Conservation (phyloP, 768 basidiomycete genomes). For the Kwoniella pini region DNA sequence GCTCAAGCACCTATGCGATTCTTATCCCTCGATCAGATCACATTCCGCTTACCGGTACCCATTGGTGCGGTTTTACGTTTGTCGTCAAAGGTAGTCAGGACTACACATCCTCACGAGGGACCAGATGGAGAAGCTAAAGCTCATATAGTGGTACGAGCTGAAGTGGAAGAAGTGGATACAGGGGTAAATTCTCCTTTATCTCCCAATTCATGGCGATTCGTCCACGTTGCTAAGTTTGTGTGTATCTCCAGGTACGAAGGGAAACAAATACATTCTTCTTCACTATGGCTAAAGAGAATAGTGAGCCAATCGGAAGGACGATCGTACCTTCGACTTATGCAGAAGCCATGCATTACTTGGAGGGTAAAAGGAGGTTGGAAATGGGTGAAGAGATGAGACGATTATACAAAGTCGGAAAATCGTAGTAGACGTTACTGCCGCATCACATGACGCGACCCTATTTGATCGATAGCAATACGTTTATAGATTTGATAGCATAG, state of each 20-base stretch:
- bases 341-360: conserved; percentile 85
- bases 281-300: conserved; percentile 29
- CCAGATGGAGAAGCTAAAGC: conserved; percentile 49
- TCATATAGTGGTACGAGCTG: conserved; percentile 52
- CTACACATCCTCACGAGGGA: conserved; percentile 55
- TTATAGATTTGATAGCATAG: too few relatives aligned
- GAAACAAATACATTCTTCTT: conserved; percentile 57
- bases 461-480: too few relatives aligned
- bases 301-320: conserved; percentile 40
- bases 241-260: conserved; percentile 28
- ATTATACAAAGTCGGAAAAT: conserved; percentile 36
- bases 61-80: conserved; percentile 79
- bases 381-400: conserved; percentile 68
- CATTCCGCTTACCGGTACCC: conserved; percentile 75
- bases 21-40: conserved; percentile 75
- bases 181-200: conserved; percentile 67
- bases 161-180: conserved; percentile 60
- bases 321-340: conserved; percentile 42
- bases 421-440: not conserved
- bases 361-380: conserved; percentile 71
- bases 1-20: conserved; percentile 67
- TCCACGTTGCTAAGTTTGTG: not conserved
- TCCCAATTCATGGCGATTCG: too few relatives aligned
- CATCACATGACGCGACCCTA: too few relatives aligned
- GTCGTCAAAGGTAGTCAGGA: conserved; percentile 69